Evolutionary conservation across 345 rosid species (phyloP).

Genomic region (Murraya koenigii): DNA sequence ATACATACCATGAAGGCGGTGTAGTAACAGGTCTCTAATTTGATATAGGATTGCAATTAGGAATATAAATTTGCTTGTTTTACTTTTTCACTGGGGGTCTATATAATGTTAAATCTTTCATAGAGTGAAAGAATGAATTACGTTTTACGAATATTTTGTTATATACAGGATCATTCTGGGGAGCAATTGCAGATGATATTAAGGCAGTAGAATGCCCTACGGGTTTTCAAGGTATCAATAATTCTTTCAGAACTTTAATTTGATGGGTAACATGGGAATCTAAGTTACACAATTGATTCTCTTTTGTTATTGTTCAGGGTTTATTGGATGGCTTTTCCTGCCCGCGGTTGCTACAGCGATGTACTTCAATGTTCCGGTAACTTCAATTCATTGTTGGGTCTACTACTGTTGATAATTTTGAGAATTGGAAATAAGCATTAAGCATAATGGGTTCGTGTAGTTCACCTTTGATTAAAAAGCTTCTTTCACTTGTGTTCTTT

Average conservation of each 20-base stretch:
- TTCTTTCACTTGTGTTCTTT: neutral
- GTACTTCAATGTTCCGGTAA: slow-evolving; percentile 74
- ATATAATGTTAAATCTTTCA: neutral
- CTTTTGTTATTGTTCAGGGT: slow-evolving; percentile 38
- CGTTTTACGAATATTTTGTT: neutral
- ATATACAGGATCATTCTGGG: slow-evolving; percentile 66
- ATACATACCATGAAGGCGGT: slow-evolving; percentile 73
- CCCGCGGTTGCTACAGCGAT: slow-evolving; percentile 72
- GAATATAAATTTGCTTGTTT: neutral
- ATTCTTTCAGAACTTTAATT: neutral
- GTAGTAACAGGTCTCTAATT: slow-evolving; percentile 27
- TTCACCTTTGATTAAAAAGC: slow-evolving; percentile 2
- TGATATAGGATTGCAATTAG: neutral
- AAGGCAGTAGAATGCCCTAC: slow-evolving; percentile 64
- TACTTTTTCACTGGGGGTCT: neutral
- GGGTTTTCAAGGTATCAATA: slow-evolving; percentile 66
- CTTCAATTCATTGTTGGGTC: neutral
- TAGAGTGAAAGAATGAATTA: neutral
- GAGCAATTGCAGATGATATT: slow-evolving; percentile 57
- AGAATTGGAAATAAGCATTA: neutral
- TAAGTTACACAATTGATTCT: neutral
- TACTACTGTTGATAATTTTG: neutral
- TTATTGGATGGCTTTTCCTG: slow-evolving; percentile 84
- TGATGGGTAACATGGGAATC: neutral
- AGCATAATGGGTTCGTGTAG: neutral